Evolutionary conservation across 2,329 filamentous ascomycete species (phyloP).

Genomic region (Didymella exigua): DNA sequence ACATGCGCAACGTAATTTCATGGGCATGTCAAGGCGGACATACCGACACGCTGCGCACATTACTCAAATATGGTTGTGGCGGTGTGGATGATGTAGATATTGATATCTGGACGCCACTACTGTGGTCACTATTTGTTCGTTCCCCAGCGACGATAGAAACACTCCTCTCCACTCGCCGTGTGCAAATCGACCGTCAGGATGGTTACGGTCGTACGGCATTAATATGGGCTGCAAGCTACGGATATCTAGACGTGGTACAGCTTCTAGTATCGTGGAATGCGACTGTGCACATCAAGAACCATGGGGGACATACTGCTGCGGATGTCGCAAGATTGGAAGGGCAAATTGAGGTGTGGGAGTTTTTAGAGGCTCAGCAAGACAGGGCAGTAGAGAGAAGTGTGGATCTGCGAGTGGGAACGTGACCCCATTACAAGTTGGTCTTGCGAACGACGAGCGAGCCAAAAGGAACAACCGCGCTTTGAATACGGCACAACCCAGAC

Average conservation of each 20-base stretch:
- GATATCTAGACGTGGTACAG: background rate
- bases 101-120: background rate
- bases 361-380: background rate
- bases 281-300: background rate
- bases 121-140: background rate
- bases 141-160: background rate
- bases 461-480: too few relatives aligned
- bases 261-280: background rate
- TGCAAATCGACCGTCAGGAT: background rate
- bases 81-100: background rate
- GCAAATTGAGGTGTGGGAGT: background rate
- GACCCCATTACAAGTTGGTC: too few relatives aligned
- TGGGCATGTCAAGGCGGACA: background rate
- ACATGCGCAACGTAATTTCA: background rate
- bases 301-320: background rate
- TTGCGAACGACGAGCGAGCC: too few relatives aligned
- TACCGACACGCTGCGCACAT: background rate
- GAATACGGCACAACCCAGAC: too few relatives aligned
- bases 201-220: background rate
- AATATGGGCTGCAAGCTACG: background rate
- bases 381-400: background rate
- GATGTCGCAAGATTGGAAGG: background rate
- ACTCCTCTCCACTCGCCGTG: background rate
- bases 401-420: background rate
- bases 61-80: background rate